Evolutionary conservation across 306 rosid genomes (phyloP).

Genomic region (Sechiopsis laciniata): DNA sequence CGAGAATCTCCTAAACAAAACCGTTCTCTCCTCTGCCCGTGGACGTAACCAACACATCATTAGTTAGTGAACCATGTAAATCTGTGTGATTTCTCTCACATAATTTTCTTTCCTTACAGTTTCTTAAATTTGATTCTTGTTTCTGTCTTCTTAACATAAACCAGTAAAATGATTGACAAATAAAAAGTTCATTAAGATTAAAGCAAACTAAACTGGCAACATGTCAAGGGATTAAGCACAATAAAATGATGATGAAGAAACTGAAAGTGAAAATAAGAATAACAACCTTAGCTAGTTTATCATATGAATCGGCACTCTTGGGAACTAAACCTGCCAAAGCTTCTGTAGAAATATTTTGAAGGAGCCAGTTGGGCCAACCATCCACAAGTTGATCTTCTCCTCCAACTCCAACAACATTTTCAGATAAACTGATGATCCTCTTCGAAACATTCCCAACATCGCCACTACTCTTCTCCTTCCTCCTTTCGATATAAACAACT

Average conservation of each 20-base stretch:
- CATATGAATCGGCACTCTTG: constrained; percentile 60
- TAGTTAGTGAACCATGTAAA: no score
- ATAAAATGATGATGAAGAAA: background rate
- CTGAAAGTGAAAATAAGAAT: background rate
- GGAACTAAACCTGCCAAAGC: constrained; percentile 46
- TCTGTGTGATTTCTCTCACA: no score
- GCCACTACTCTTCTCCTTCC: constrained; percentile 18
- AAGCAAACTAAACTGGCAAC: background rate
- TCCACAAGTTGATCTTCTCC: constrained; percentile 34
- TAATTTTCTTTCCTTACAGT: no score
- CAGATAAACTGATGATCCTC: constrained; percentile 14
- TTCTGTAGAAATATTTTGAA: constrained; percentile 41
- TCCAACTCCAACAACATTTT: constrained; percentile 38
- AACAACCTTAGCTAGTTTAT: constrained; percentile 55
- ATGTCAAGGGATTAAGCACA: background rate
- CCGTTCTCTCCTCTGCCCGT: no score
- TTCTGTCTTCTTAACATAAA: no score
- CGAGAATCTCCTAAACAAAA: no score
- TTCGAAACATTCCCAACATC: constrained; percentile 21
- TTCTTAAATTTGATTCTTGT: no score
- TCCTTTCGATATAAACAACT: constrained; percentile 8
- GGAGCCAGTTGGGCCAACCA: constrained; percentile 74
- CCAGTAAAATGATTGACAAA: background rate
- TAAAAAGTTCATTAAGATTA: background rate
- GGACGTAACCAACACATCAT: no score